Evolutionary conservation across 441 rosid species (phyloP).

Genomic region (Populus hybrid): DNA sequence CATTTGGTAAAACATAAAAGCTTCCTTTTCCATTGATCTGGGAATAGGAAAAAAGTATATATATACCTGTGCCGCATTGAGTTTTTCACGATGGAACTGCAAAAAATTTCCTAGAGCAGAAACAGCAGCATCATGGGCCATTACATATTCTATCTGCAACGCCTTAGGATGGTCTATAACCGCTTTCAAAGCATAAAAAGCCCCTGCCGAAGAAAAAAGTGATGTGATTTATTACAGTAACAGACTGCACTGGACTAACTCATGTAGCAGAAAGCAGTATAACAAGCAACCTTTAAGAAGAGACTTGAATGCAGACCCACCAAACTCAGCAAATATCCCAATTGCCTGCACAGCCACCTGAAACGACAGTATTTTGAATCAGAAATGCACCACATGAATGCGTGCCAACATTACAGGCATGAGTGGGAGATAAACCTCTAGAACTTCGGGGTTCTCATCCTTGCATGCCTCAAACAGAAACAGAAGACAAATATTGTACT

Average conservation of each 20-base stretch:
- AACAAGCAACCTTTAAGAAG: slow-evolving; percentile 48
- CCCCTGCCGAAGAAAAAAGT: slow-evolving; percentile 35
- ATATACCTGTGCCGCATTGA: neutral
- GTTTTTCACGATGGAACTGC: neutral
- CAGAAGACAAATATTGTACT: neutral
- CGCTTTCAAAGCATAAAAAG: slow-evolving; percentile 48
- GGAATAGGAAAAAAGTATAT: too few relatives aligned
- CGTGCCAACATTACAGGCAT: neutral
- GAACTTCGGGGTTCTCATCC: slow-evolving; percentile 8
- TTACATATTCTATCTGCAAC: neutral
- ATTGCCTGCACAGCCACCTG: slow-evolving; percentile 8
- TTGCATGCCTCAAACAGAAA: slow-evolving; percentile 8
- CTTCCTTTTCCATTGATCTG: too few relatives aligned
- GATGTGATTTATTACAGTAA: neutral
- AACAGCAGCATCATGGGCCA: neutral
- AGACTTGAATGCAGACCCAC: slow-evolving; percentile 50
- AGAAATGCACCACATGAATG: neutral
- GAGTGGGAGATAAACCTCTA: neutral
- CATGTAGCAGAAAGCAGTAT: slow-evolving; percentile 6
- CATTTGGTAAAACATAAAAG: too few relatives aligned
- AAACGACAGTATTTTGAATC: neutral
- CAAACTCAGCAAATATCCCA: slow-evolving; percentile 65
- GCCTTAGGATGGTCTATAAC: slow-evolving; percentile 51
- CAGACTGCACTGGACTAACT: neutral
- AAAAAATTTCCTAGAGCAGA: neutral